These are phyloP conservation scores for Rachicladosporium sp. DNA, from an alignment of 2,329 filamentous ascomycete species.

Conservation along the genomic window DNA sequence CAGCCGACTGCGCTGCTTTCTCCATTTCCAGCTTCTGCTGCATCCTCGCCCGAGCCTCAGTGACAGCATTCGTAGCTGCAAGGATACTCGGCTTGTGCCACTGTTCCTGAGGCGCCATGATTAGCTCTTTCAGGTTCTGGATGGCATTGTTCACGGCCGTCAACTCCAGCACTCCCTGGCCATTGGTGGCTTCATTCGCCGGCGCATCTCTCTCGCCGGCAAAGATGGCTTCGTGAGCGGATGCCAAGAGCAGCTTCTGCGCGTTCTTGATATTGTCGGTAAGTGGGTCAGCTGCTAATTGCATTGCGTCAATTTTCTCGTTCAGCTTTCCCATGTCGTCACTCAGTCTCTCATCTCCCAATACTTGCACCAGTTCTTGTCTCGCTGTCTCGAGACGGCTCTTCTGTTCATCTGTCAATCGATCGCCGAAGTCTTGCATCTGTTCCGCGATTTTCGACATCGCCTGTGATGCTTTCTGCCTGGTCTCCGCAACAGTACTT, in stretches of 20 bases:
- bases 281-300: constrained; percentile 14
- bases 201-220: constrained; percentile 22
- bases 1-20: too few relatives aligned
- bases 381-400: constrained; percentile 16
- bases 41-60: constrained; percentile 14
- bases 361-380: constrained; percentile 16
- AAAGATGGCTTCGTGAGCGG: constrained; percentile 26
- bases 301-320: constrained; percentile 10
- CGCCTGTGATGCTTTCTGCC: constrained; percentile 14
- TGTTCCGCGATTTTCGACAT: constrained; percentile 14
- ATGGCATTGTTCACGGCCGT: constrained; percentile 14
- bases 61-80: constrained; percentile 18
- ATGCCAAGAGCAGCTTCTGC: constrained; percentile 18
- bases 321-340: constrained; percentile 13
- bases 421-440: constrained; percentile 18
- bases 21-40: constrained; percentile 8
- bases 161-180: constrained; percentile 9
- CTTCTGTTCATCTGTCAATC: constrained; percentile 14
- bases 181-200: constrained; percentile 6
- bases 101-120: constrained; percentile 19
- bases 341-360: constrained; percentile 11
- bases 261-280: constrained; percentile 12
- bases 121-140: constrained; percentile 17
- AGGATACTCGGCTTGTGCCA: constrained; percentile 21
- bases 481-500: constrained; percentile 9